Evolutionary conservation across 2,329 filamentous ascomycete species (phyloP), one percentile per base, ranked within the genome.

Genomic region (Pseudogymnoascus sp.): DNA sequence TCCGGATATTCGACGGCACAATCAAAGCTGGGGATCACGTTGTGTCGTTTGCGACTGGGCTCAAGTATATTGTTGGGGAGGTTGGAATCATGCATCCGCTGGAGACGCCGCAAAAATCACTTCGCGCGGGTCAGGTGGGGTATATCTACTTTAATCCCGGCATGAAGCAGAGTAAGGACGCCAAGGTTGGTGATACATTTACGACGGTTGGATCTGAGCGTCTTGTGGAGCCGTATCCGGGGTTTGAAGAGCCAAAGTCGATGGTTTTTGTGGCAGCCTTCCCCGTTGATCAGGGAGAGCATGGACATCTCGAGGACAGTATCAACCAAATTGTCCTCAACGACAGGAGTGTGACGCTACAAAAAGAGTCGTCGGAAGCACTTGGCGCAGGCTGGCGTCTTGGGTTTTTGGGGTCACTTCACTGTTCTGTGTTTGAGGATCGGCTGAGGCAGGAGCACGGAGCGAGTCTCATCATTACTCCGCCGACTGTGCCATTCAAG

Each of bases 231-330:
- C 86, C 90, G 11, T 87, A 92, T 62, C 91, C 92, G 0, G 94
- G 93, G 2, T 99, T 99, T 65, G 93, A 96, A 73, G 94, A 99
- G 74, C 93, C 94, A 1, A 96, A 99, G 75, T 89, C 92, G 5
- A 99, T 99, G 94, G 94, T 99, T 4, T 99, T 99, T 69, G 94
- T 99, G 3, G 92, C 93, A 0, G 94, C 94, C 0, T 99, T 96
- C 70, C 94, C 94, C 0, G 92, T 92, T 0, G 92, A 99, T 71
- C 92, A 96, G 69, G 81, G 87, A 69, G 91, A 96, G 74, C 93
- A 96, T 72, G 83, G 84, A 47, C 89, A 92, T 71, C 79, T 99
- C 3, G 91, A 95, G 67, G 93, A 97, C 74, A 96, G 92, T 74
- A 97, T 99, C 72, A 88, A 89, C 65, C 93, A 97, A 73, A 85